Evolutionary conservation across 2,329 filamentous ascomycete genomes (phyloP).

Genomic region (Xylariaceae sp.): DNA sequence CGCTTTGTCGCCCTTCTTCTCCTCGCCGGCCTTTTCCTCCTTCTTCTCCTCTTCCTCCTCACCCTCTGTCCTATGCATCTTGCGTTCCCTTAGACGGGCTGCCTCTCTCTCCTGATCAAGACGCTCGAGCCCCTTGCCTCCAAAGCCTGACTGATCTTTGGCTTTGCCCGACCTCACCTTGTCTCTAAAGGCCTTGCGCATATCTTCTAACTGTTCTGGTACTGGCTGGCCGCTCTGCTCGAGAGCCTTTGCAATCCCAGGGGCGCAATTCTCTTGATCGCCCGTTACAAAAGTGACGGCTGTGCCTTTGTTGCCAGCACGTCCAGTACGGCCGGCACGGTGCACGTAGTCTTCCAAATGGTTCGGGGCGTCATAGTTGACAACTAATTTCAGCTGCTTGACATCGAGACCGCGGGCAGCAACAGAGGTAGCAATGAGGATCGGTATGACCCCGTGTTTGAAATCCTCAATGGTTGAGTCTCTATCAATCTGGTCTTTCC

Average conservation of each 20-base stretch:
- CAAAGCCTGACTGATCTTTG: conserved; percentile 87
- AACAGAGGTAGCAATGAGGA: conserved; percentile 92
- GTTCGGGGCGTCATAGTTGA: conserved; percentile 94
- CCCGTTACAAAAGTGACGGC: conserved; percentile 93
- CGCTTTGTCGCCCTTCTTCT: conserved; percentile 71
- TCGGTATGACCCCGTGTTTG: conserved; percentile 85
- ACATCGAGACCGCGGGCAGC: conserved; percentile 94
- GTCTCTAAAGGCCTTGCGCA: conserved; percentile 75
- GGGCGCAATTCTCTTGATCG: conserved; percentile 87
- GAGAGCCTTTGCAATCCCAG: conserved; percentile 88
- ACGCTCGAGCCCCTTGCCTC: conserved; percentile 89
- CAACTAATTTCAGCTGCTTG: conserved; percentile 91
- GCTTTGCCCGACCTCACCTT: conserved; percentile 93
- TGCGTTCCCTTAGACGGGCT: conserved; percentile 81
- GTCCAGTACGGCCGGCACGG: conserved; percentile 87
- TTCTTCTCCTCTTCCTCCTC: conserved; percentile 76
- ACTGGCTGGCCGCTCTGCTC: conserved; percentile 86
- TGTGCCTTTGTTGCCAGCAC: conserved; percentile 91
- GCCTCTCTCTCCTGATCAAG: conserved; percentile 90
- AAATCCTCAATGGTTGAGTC: conserved; percentile 93
- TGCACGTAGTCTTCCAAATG: conserved; percentile 97
- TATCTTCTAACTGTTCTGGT: conserved; percentile 68
- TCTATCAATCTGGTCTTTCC: conserved; percentile 90
- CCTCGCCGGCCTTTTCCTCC: conserved; percentile 69
- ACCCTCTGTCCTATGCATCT: conserved; percentile 85